These are phyloP conservation scores for Aspergillus ostianus DNA, from an alignment of 495 filamentous ascomycete genomes.

Conservation along the genomic window DNA sequence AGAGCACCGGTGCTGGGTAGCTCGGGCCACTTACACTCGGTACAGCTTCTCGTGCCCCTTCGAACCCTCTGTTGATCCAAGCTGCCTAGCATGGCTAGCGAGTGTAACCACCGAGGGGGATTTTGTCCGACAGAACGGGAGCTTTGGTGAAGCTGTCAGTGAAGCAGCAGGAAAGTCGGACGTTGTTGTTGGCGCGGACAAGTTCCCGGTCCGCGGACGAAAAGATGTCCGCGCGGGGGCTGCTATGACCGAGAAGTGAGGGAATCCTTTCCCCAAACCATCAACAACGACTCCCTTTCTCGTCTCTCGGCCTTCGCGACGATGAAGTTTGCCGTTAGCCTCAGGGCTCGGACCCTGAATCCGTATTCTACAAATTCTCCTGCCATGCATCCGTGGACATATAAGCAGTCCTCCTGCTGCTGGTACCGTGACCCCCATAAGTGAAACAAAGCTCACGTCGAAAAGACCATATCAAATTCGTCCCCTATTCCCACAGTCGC, in stretches of 20 bases:
- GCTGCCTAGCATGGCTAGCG: constrained; percentile 4
- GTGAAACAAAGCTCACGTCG: background rate
- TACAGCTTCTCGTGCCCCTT: constrained; percentile 42
- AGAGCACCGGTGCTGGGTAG: background rate
- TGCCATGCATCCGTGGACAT: background rate
- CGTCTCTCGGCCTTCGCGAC: background rate
- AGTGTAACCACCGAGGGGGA: background rate
- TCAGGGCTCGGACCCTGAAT: background rate
- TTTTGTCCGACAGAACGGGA: constrained; percentile 2
- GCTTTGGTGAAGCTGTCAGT: background rate
- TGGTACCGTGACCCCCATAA: background rate
- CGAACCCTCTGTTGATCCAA: constrained; percentile 10
- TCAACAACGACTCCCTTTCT: background rate
- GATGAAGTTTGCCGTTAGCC: background rate
- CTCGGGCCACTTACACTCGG: constrained; percentile 29
- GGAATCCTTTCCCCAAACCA: background rate
- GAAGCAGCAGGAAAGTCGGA: background rate
- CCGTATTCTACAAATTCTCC: background rate
- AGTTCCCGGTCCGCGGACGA: background rate
- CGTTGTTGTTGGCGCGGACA: background rate
- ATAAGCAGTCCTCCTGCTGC: background rate
- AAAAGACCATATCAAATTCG: background rate
- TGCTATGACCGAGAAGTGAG: background rate
- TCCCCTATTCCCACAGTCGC: background rate
- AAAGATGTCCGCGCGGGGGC: background rate